phyloP scores from a whole-genome alignment of 2,329 filamentous ascomycete genomes.

The Gnomoniopsis sp. region DNA sequence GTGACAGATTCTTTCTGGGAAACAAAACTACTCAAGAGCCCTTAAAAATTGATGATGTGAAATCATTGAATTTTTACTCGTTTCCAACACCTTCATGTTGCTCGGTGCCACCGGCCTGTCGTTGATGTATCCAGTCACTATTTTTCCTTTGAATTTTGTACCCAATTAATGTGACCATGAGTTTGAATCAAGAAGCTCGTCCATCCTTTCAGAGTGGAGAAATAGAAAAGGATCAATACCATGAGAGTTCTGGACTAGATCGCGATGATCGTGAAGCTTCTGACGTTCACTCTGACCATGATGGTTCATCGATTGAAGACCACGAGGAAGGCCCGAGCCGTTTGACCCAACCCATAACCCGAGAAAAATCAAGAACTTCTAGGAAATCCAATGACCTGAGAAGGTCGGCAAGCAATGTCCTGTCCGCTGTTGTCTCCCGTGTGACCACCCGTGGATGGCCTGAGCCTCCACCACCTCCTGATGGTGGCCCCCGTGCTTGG shows the following conservation, averaged over 20 bases:
- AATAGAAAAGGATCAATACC: constrained; percentile 1
- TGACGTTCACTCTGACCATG: neutral
- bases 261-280: neutral
- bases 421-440: constrained; percentile 21
- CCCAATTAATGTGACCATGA: neutral
- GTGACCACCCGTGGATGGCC: constrained; percentile 36
- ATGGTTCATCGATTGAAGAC: neutral
- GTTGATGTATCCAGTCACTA: neutral
- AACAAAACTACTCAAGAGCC: neutral
- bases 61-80: neutral
- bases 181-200: neutral
- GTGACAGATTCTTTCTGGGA: neutral
- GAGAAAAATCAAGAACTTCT: constrained; percentile 6
- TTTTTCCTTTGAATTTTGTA: neutral
- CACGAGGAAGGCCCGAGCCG: neutral
- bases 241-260: neutral
- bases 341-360: constrained; percentile 1
- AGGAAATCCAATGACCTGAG: constrained; percentile 10
- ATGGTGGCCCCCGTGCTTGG: constrained; percentile 43
- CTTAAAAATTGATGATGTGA: neutral
- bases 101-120: neutral
- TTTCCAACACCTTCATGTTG: neutral
- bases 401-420: constrained; percentile 16
- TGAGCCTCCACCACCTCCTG: constrained; percentile 42
- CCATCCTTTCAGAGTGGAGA: neutral